These are phyloP conservation scores for Colletotrichum melonis DNA, from an alignment of 2,329 filamentous ascomycete genomes.

Conservation along the genomic window DNA sequence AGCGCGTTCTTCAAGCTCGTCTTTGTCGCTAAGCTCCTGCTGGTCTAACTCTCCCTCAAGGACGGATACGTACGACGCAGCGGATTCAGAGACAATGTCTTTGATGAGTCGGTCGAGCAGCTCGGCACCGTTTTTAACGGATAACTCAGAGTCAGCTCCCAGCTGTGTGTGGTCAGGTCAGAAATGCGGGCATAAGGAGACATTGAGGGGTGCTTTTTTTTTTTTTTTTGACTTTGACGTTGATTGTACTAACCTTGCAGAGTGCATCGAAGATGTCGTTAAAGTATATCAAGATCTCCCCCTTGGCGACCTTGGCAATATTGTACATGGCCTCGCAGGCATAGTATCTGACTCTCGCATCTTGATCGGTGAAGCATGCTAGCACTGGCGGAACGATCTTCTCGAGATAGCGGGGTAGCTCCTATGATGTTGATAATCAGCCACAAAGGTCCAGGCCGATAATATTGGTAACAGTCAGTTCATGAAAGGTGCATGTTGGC, in stretches of 20 bases:
- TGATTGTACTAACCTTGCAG: constrained; percentile 76
- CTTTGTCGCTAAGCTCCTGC: constrained; percentile 56
- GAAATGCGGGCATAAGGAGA: background rate
- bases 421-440: constrained; percentile 59
- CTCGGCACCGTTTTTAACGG: constrained; percentile 98
- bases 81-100: constrained; percentile 95
- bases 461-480: background rate
- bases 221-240: background rate
- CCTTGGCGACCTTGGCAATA: constrained; percentile 98
- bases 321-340: constrained; percentile 99
- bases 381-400: constrained; percentile 96
- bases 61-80: constrained; percentile 92
- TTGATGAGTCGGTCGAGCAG: constrained; percentile 94
- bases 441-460: too few relatives aligned
- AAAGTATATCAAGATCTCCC: constrained; percentile 96
- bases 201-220: background rate
- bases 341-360: constrained; percentile 97
- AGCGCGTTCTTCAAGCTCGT: constrained; percentile 41
- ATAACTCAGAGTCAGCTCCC: constrained; percentile 94
- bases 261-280: constrained; percentile 98
- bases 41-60: constrained; percentile 69
- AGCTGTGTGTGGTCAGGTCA: constrained; percentile 65
- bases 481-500: background rate
- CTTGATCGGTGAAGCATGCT: constrained; percentile 97
- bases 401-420: constrained; percentile 90